Evolutionary conservation across 2,329 filamentous ascomycete genomes (phyloP), one percentile per base, ranked within the genome.

Genomic region (Kalaharituber pfeilii): DNA sequence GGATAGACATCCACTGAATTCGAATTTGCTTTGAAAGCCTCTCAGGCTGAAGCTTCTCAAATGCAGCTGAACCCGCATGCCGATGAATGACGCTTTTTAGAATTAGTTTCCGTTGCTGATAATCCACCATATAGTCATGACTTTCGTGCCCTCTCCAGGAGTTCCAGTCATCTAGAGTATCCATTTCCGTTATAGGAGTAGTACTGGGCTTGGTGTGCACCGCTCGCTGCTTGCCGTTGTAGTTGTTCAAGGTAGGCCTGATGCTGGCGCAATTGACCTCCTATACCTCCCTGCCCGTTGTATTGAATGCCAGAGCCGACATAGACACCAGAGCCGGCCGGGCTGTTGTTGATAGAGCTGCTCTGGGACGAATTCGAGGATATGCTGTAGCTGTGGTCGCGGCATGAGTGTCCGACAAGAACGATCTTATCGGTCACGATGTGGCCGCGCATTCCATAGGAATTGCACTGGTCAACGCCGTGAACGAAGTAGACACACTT

Each of bases 401-500:
- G 68, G 70, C 87, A 94, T 52, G 82, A 76, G 66, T 91, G 91
- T 51, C 87, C 88, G 24, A 94, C 86, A 20, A 85, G 73, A 51
- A 94, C 83, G 5, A 78, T 84, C 66, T 82, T 81, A 64, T 84
- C 80, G 61, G 86, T 78, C 55, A 88, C 72, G 47, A 64, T 63
- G 65, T 94, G 87, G 49, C 82, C 82, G 50, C 78, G 77, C 56
- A 82, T 80, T 57, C 82, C 84, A 66, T 86, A 86, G 33, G 78
- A 74, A 50, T 79, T 73, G 67, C 87, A 94, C 57, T 84, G 82
- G 65, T 94, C 87, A 63, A 94, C 75, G 49, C 84, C 80, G 67
- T 94, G 88, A 65, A 82, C 76, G 73, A 89, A 86, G 73, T 94
- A 93, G 63, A 89, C 75, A 70, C 87, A 94, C 60, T 80, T 78